phyloP scores from a whole-genome alignment of 768 basidiomycete species.

The Phlegmacium glaucopus region DNA sequence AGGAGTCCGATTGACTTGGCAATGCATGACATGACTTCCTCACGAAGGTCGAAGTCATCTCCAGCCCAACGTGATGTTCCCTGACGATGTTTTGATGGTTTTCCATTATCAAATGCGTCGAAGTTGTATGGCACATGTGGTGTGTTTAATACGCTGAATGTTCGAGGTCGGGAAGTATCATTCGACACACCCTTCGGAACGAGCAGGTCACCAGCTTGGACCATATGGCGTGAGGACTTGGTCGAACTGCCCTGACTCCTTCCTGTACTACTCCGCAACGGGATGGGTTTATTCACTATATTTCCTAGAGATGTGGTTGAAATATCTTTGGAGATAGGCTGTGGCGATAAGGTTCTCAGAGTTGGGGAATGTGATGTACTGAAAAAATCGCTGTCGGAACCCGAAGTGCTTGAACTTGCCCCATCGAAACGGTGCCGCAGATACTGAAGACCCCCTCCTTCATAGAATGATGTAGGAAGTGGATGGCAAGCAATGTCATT shows the following conservation, averaged over 20 bases:
- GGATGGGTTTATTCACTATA: slow-evolving; percentile 18
- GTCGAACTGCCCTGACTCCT: slow-evolving; percentile 6
- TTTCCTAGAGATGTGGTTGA: slow-evolving; percentile 26
- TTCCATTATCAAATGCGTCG: slow-evolving; percentile 25
- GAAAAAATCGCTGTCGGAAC: slow-evolving; percentile 60
- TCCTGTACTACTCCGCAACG: slow-evolving; percentile 10
- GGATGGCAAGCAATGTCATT: slow-evolving; percentile 98
- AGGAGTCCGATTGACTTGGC: slow-evolving; percentile 95
- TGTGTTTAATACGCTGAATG: slow-evolving; percentile 47
- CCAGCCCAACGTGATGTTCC: slow-evolving; percentile 29
- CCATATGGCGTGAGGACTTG: slow-evolving; percentile 47
- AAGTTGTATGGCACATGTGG: slow-evolving; percentile 36
- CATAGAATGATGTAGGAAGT: slow-evolving; percentile 86
- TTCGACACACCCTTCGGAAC: slow-evolving; percentile 48
- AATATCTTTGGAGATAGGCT: slow-evolving; percentile 16
- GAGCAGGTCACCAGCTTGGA: slow-evolving; percentile 77
- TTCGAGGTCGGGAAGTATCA: slow-evolving; percentile 49
- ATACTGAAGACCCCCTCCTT: slow-evolving; percentile 84
- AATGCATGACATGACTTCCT: slow-evolving; percentile 96
- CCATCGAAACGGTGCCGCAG: slow-evolving; percentile 89
- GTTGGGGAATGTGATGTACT: slow-evolving; percentile 29
- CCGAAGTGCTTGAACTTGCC: slow-evolving; percentile 40
- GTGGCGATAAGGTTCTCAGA: slow-evolving; percentile 19
- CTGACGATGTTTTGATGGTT: slow-evolving; percentile 15
- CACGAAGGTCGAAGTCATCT: slow-evolving; percentile 90